Base-by-base conservation (phyloP, 441 rosid genomes). In the Populus hybrid region DNA sequence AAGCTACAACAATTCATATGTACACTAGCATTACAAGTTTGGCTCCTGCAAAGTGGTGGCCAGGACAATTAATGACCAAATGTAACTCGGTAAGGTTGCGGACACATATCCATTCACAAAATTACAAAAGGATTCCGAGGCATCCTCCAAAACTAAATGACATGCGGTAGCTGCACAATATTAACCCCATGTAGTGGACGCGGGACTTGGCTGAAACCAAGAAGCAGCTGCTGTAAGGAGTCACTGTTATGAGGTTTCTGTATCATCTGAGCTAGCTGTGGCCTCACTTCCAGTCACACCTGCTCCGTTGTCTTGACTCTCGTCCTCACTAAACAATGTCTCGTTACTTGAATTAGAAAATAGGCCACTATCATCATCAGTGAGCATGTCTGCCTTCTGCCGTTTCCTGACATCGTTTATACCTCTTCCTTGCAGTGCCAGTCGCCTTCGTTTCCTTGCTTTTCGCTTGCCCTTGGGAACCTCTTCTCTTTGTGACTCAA, bases 401-500 rank as follows among this genome's bases (percentile, higher is more conserved):
- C 88, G 85, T 80, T 85, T 89, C 75, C 86, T 82, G 66, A 85
- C 80, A 82, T 88, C 93, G 74, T 89, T 91, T 67, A 89, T 72
- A 83, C 90, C 88, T 83, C 90, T 92, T 74, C 97, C 95, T 85
- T 91, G 92, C 71, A 91, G 78, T 69, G 90, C 88, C 76, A 91
- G 79, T 50, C 89, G 90, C 84, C 94, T 86, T 28, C 97, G 78
- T 84, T 92, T 92, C 86, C 95, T 91, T 61, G 95, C 94, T 78
- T 92, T 89, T 72, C 95, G 81, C 83, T 93, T 93, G 61, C 94
- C 97, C 89, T 94, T 92, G 6, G 95, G 97, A 75, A 88, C 88
- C 75, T 90, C 95, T 71, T 90, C 97, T 80, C 86, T 89, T 72
- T 92, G 94, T 40, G 96, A 88, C 69, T 87, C 90, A 7, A 90